Evolutionary conservation across 768 basidiomycete species (phyloP).

Genomic region (Russula sp.): DNA sequence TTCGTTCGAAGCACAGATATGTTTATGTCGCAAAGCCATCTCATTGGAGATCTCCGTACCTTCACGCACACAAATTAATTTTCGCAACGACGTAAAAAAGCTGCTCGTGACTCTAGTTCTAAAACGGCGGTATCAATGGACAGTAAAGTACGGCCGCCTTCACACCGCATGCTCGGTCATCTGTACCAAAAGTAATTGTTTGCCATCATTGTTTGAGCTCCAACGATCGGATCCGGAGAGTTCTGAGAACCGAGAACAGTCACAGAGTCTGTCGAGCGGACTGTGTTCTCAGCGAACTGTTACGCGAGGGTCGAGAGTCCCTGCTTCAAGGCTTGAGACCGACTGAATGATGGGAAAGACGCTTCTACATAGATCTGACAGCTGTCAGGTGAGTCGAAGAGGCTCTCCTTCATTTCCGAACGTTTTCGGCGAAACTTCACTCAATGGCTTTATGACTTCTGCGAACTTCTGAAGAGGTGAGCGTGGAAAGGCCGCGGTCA

Average conservation of each 20-base stretch:
- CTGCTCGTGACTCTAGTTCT: constrained; percentile 1
- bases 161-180: constrained; percentile 7
- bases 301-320: not conserved
- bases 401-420: constrained; percentile 6
- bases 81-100: constrained; percentile 11
- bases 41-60: constrained; percentile 17
- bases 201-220: not conserved
- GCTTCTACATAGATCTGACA: constrained; percentile 14
- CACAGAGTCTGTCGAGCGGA: not conserved
- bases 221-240: not conserved
- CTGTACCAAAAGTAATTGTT: not conserved
- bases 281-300: not conserved
- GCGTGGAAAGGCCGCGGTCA: constrained; percentile 11
- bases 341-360: constrained; percentile 3
- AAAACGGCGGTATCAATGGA: constrained; percentile 8
- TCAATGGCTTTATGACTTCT: constrained; percentile 5
- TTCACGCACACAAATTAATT: not conserved
- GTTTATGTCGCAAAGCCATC: constrained; percentile 10
- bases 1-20: constrained; percentile 9
- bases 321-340: not conserved
- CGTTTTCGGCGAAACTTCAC: constrained; percentile 1
- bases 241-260: not conserved
- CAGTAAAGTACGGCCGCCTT: constrained; percentile 5
- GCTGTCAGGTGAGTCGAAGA: constrained; percentile 19
- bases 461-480: constrained; percentile 8